Conservation (phyloP, 305 asterid species). For the Petunia hybrid region DNA sequence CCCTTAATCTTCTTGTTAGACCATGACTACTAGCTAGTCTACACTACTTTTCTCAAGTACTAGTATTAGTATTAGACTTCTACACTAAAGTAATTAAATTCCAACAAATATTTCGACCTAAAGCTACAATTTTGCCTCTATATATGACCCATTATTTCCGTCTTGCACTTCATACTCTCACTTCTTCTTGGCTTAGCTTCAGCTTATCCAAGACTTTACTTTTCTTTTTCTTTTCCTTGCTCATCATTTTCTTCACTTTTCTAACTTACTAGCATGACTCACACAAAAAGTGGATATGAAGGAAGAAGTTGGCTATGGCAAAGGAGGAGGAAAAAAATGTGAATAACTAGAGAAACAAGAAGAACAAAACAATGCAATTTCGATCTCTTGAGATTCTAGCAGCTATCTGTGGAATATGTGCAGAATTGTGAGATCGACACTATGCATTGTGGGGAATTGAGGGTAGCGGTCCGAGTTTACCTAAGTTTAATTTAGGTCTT, state of each 20-base stretch:
- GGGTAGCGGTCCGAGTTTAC: conserved; percentile 88
- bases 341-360: conserved; percentile 23
- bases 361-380: conserved; percentile 66
- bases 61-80: not conserved
- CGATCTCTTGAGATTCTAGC: conserved; percentile 64
- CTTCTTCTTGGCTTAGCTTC: conserved; percentile 27
- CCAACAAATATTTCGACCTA: conserved; percentile 28
- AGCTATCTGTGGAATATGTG: conserved; percentile 39
- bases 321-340: conserved; percentile 43
- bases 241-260: not conserved
- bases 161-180: conserved; percentile 38
- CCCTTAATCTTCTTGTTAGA: conserved; percentile 53
- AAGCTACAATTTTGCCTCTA: conserved; percentile 57
- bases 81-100: not conserved
- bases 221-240: not conserved
- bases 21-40: conserved; percentile 28
- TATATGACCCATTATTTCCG: conserved; percentile 46
- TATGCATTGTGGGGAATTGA: conserved; percentile 93
- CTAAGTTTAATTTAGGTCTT: conserved; percentile 31
- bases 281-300: conserved; percentile 36
- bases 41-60: not conserved
- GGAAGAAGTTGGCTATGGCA: conserved; percentile 42
- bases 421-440: conserved; percentile 66
- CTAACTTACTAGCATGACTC: conserved; percentile 40
- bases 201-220: conserved; percentile 32